These are phyloP conservation scores for Taiozyma sp. DNA, from an alignment of 1,139 yeast genomes.

Conservation along the genomic window DNA sequence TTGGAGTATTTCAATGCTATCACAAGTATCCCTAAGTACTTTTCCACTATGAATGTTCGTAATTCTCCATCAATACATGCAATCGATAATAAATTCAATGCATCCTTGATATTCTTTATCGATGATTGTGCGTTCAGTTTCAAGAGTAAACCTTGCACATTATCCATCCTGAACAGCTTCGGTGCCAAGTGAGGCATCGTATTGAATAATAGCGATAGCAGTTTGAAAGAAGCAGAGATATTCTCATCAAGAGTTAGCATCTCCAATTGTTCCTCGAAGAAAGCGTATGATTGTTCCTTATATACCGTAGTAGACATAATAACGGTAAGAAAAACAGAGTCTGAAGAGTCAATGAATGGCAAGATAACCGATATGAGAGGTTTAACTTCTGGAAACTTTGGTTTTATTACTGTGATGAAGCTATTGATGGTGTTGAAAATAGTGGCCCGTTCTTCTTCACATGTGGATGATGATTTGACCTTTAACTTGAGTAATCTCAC, in stretches of 20 bases:
- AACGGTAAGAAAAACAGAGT: conserved; percentile 10
- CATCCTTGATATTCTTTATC: conserved; percentile 10
- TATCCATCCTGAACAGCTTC: conserved; percentile 10
- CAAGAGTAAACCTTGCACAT: conserved; percentile 11
- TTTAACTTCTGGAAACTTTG: conserved; percentile 7
- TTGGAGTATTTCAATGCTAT: conserved; percentile 20
- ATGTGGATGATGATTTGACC: conserved; percentile 1
- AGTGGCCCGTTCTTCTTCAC: conserved; percentile 7
- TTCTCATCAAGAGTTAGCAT: conserved; percentile 12
- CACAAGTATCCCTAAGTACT: conserved; percentile 30
- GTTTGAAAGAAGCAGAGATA: conserved; percentile 10
- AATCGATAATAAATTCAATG: conserved; percentile 13
- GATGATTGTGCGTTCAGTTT: conserved; percentile 7
- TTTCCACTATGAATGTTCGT: conserved; percentile 31
- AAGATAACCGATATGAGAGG: conserved; percentile 9
- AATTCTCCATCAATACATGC: conserved; percentile 37
- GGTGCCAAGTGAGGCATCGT: conserved; percentile 6
- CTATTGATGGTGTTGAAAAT: conserved; percentile 12
- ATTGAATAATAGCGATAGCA: conserved; percentile 14
- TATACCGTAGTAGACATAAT: conserved; percentile 10
- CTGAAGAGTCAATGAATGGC: conserved; percentile 8
- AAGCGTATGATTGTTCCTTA: conserved; percentile 6
- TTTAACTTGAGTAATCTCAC: conserved; percentile 1
- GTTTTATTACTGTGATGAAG: conserved; percentile 9
- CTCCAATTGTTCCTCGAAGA: conserved; percentile 18